Evolutionary conservation across 768 basidiomycete species (phyloP).

Genomic region (Lentinula lateritia): DNA sequence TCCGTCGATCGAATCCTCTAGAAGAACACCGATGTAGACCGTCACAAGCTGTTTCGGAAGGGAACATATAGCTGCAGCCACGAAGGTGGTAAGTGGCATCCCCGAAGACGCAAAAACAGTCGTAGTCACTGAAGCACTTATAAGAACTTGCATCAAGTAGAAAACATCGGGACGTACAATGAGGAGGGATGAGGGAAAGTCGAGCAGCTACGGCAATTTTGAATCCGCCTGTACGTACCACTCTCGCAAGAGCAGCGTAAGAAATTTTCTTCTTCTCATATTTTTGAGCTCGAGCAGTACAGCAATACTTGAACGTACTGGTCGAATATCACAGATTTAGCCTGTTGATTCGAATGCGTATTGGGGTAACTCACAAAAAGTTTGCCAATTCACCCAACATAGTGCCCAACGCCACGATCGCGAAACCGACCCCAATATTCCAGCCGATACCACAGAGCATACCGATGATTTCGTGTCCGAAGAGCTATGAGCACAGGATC

Average conservation of each 20-base stretch:
- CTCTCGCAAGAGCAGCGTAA: slow-evolving; percentile 35
- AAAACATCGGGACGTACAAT: slow-evolving; percentile 16
- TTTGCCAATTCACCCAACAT: slow-evolving; percentile 34
- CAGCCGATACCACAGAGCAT: slow-evolving; percentile 38
- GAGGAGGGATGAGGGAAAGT: slow-evolving; percentile 29
- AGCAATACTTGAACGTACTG: slow-evolving; percentile 33
- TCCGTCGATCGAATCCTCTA: slow-evolving; percentile 1
- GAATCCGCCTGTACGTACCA: slow-evolving; percentile 39
- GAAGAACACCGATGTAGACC: slow-evolving; percentile 35
- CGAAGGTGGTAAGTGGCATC: slow-evolving; percentile 32
- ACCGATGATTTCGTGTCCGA: slow-evolving; percentile 41
- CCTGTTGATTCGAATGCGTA: neutral
- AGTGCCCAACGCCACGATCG: slow-evolving; percentile 30
- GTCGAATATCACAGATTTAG: neutral
- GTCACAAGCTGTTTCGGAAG: slow-evolving; percentile 40
- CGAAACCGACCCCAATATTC: slow-evolving; percentile 40
- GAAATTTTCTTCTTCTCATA: slow-evolving; percentile 22
- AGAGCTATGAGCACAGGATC: slow-evolving; percentile 17
- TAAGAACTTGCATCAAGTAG: neutral
- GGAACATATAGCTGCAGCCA: slow-evolving; percentile 30
- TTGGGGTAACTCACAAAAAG: slow-evolving; percentile 17
- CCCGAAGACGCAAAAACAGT: slow-evolving; percentile 37
- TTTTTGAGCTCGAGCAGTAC: slow-evolving; percentile 28
- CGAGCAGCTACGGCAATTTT: slow-evolving; percentile 26
- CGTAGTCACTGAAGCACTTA: slow-evolving; percentile 23